A percentile compares a stretch with the other conserved stretches of the same genome.
phyloP scores from a whole-genome alignment of 2,329 filamentous ascomycete species.

The Nemania sp. region DNA sequence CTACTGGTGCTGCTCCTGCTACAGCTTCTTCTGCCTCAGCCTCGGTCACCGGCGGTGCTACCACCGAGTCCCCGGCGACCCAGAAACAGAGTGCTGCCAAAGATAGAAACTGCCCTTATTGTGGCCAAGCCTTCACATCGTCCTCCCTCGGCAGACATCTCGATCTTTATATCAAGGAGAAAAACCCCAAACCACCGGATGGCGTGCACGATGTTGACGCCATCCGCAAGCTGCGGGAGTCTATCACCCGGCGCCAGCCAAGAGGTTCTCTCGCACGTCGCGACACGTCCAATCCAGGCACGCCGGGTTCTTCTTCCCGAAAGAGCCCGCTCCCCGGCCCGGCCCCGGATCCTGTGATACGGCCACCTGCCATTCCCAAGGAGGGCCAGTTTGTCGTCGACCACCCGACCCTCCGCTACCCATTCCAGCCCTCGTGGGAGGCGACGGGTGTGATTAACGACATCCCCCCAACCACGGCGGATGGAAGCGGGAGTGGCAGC shows the following conservation, averaged over 20 bases:
- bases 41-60: slow-evolving; percentile 6
- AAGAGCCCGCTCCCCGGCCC: slow-evolving; percentile 52
- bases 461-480: slow-evolving; percentile 66
- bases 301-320: slow-evolving; percentile 60
- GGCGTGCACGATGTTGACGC: slow-evolving; percentile 91
- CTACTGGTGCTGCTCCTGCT: slow-evolving; percentile 1
- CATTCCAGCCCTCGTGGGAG: slow-evolving; percentile 76
- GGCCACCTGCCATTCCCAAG: slow-evolving; percentile 56
- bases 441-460: slow-evolving; percentile 83
- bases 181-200: slow-evolving; percentile 88
- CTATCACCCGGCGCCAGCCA: slow-evolving; percentile 87
- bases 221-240: slow-evolving; percentile 84
- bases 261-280: slow-evolving; percentile 72
- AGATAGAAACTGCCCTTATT: slow-evolving; percentile 90
- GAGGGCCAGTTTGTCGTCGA: slow-evolving; percentile 59
- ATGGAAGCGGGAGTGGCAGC: slow-evolving; percentile 41
- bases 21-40: slow-evolving; percentile 25
- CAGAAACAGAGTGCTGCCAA: slow-evolving; percentile 70
- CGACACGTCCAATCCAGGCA: slow-evolving; percentile 71
- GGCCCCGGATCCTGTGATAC: slow-evolving; percentile 53
- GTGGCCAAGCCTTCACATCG: slow-evolving; percentile 89
- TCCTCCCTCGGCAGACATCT: slow-evolving; percentile 93
- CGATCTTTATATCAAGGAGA: slow-evolving; percentile 92
- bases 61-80: slow-evolving; percentile 54
- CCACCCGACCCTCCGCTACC: slow-evolving; percentile 65